A percentile compares a stretch with the other conserved stretches of the same genome.
These are phyloP conservation scores for Mycosphaerella arachidis DNA, from an alignment of 2,329 filamentous ascomycete species.

Conservation along the genomic window DNA sequence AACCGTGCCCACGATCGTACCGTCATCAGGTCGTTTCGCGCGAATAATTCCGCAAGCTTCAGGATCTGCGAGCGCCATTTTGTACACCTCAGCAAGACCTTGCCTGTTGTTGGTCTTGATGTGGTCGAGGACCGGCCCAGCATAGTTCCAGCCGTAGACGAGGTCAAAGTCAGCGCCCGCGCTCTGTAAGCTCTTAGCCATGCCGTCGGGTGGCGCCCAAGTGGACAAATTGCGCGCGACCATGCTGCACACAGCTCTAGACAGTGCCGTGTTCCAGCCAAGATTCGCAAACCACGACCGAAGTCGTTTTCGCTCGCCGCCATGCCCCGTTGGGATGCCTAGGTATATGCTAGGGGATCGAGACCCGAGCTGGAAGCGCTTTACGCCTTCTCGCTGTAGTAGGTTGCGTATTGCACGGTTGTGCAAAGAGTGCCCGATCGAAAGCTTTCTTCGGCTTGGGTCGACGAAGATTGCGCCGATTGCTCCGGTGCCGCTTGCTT, in stretches of 20 bases:
- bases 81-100: slow-evolving; percentile 75
- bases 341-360: slow-evolving; percentile 80
- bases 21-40: slow-evolving; percentile 66
- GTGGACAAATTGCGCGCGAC: slow-evolving; percentile 65
- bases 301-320: slow-evolving; percentile 55
- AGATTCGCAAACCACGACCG: slow-evolving; percentile 84
- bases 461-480: slow-evolving; percentile 88
- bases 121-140: slow-evolving; percentile 68
- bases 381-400: slow-evolving; percentile 65
- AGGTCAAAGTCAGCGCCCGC: slow-evolving; percentile 76
- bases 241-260: slow-evolving; percentile 65
- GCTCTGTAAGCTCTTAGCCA: slow-evolving; percentile 67
- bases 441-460: slow-evolving; percentile 76
- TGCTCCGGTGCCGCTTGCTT: slow-evolving; percentile 64
- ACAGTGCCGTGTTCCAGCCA: slow-evolving; percentile 74
- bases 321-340: slow-evolving; percentile 70
- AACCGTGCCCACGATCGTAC: slow-evolving; percentile 69
- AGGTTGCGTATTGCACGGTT: slow-evolving; percentile 76
- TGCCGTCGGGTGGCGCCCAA: slow-evolving; percentile 72
- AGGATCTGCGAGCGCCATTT: slow-evolving; percentile 65
- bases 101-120: slow-evolving; percentile 70
- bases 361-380: slow-evolving; percentile 75
- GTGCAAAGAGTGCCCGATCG: slow-evolving; percentile 85
- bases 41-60: slow-evolving; percentile 76
- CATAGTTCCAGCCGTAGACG: slow-evolving; percentile 73